Evolutionary conservation across 495 filamentous ascomycete species (phyloP), one percentile per base, ranked within the genome.

Genomic region (Neurospora sp.): DNA sequence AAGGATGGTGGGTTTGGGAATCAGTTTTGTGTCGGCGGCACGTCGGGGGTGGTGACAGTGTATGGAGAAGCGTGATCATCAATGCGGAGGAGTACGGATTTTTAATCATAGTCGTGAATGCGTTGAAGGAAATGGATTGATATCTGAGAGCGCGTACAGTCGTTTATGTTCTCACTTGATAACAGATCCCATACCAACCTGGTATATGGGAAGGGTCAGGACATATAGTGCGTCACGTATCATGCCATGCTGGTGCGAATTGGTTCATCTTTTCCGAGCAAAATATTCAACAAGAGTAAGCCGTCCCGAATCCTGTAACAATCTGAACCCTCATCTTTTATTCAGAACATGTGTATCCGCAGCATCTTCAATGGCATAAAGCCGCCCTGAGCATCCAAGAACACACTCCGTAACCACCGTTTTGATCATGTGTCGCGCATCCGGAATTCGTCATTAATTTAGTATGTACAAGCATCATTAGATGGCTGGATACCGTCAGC

Each of bases 1-100:
- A 91, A 91, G 76, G 87, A 90, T 71, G 83, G 83, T 41, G 89
- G 89, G 9, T 90, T 87, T 72, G 88, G 89, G 31, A 81, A 87
- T 72, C 85, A 87, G 79, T 88, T 85, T 75, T 87, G 85, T 71
- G 86, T 83, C 27, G 87, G 84, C 42, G 87, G 86, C 22, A 88
- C 84, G 10, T 85, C 84, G 69, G 86, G 86, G 8, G 80, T 86
- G 20, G 86, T 86, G 12, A 87, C 86, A 1, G 86, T 88, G 31
- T 88, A 85, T 80, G 86, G 86, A 40, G 79, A 81, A 45, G 71
- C 77, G 69, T 82, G 53, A 80, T 22, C 31, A 7, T 16, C 3
- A 37, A 3, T 20, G 10, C 22, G 10, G 39, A 53, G 18, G 59
- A 68, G 31, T 9, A 14, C 5, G 10, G 2, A 1, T 9, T 22